A percentile compares a stretch with the other conserved stretches of the same genome.
Conservation (phyloP, 2,329 filamentous ascomycete genomes). For the Pyricularia grisea region DNA sequence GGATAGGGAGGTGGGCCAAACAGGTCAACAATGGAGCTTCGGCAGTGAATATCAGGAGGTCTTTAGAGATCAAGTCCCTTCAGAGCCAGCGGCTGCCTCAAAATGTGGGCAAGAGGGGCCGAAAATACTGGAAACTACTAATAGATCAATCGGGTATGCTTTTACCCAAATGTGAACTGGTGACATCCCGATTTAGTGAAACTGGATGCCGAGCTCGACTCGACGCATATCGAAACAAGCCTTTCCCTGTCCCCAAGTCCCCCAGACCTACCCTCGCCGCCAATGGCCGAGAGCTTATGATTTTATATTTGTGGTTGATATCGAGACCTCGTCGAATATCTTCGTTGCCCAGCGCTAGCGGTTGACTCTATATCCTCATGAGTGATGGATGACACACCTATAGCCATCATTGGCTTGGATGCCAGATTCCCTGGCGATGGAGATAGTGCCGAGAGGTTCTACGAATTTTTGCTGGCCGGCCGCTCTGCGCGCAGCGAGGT, state of each 20-base stretch:
- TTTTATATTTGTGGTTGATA: background rate
- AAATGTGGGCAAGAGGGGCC: background rate
- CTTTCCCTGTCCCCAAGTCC: background rate
- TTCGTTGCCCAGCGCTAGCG: background rate
- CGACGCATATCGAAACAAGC: background rate
- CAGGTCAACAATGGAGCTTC: background rate
- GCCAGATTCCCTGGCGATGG: slow-evolving; percentile 17
- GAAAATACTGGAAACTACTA: background rate
- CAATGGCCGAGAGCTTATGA: background rate
- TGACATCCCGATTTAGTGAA: background rate
- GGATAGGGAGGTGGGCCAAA: background rate
- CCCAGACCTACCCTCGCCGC: background rate
- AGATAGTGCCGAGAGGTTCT: slow-evolving; percentile 17
- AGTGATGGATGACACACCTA: slow-evolving; percentile 13
- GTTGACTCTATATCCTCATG: background rate
- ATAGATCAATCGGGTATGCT: background rate
- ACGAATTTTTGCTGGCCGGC: slow-evolving; percentile 17
- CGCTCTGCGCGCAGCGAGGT: slow-evolving; percentile 17
- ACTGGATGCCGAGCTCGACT: background rate
- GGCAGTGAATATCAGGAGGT: background rate
- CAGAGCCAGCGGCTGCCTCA: background rate
- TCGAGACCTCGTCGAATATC: background rate
- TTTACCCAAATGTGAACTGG: background rate
- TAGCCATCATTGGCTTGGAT: slow-evolving; percentile 17
- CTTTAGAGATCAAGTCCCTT: background rate